A percentile compares a stretch with the other conserved stretches of the same genome.
phyloP scores from a whole-genome alignment of 768 basidiomycete genomes.

The Gloeophyllum trabeum region DNA sequence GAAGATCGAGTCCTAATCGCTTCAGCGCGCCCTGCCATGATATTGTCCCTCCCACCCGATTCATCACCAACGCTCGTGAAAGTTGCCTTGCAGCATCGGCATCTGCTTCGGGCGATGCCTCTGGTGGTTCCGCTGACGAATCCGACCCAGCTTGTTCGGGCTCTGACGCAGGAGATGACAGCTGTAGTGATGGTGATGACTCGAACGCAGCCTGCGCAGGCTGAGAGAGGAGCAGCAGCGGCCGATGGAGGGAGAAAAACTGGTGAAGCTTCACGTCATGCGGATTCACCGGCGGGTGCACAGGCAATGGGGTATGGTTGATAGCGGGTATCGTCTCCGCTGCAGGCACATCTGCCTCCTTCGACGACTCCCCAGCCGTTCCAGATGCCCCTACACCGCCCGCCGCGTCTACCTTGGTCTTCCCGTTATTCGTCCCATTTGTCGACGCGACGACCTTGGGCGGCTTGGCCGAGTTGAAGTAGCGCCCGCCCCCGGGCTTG shows the following conservation, averaged over 20 bases:
- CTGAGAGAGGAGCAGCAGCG: slow-evolving; percentile 58
- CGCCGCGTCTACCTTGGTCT: slow-evolving; percentile 22
- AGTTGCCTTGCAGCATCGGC: slow-evolving; percentile 73
- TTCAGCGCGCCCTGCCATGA: slow-evolving; percentile 63
- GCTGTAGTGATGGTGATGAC: slow-evolving; percentile 8
- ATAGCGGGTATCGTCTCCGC: neutral
- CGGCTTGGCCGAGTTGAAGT: slow-evolving; percentile 65
- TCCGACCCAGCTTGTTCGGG: neutral
- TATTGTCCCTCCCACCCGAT: slow-evolving; percentile 44
- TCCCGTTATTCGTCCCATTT: slow-evolving; percentile 23
- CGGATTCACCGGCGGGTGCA: slow-evolving; percentile 47
- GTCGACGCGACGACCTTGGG: slow-evolving; percentile 31
- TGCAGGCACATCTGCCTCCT: neutral
- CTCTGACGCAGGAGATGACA: slow-evolving; percentile 8
- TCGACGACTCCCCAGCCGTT: neutral
- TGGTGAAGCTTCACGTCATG: slow-evolving; percentile 74
- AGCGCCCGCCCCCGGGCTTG: slow-evolving; percentile 63
- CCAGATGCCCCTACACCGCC: neutral
- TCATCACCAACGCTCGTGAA: slow-evolving; percentile 63
- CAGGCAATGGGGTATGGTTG: slow-evolving; percentile 10
- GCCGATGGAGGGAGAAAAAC: slow-evolving; percentile 77
- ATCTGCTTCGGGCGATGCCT: slow-evolving; percentile 56
- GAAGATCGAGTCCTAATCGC: slow-evolving; percentile 48
- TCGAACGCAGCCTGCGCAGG: slow-evolving; percentile 48
- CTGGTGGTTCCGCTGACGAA: slow-evolving; percentile 22